phyloP scores from a whole-genome alignment of 345 rosid species.

The Leavenworthia alabamica region DNA sequence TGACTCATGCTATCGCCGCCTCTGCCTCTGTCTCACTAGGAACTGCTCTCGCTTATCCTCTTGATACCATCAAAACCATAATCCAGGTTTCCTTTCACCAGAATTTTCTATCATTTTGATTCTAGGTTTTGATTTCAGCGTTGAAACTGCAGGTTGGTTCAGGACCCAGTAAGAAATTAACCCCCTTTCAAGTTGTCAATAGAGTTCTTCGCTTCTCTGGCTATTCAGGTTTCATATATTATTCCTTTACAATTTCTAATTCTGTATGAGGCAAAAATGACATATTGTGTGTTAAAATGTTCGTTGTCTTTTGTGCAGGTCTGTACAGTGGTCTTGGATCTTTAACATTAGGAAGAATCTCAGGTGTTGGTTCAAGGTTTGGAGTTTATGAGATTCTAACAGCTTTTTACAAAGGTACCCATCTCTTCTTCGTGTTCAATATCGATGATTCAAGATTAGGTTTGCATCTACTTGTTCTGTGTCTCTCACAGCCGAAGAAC shows the following conservation, averaged over 20 bases:
- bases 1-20: constrained; percentile 74
- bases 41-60: constrained; percentile 68
- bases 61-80: constrained; percentile 76
- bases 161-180: constrained; percentile 49
- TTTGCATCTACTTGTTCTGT: constrained; percentile 4
- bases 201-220: constrained; percentile 62
- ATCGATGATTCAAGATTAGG: background rate
- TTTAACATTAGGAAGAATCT: constrained; percentile 56
- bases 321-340: constrained; percentile 71
- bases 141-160: constrained; percentile 65
- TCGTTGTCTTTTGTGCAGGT: constrained; percentile 35
- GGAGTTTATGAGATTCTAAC: constrained; percentile 76
- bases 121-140: background rate
- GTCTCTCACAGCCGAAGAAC: background rate
- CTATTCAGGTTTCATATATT: constrained; percentile 22
- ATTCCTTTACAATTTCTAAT: background rate
- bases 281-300: background rate
- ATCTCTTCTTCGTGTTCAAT: background rate
- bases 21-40: constrained; percentile 61
- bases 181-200: constrained; percentile 41
- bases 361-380: constrained; percentile 70
- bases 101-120: background rate
- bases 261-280: background rate
- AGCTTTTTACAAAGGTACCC: constrained; percentile 72
- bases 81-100: constrained; percentile 47